Conservation (phyloP, 441 rosid genomes). For the Adansonia madagascariensis region DNA sequence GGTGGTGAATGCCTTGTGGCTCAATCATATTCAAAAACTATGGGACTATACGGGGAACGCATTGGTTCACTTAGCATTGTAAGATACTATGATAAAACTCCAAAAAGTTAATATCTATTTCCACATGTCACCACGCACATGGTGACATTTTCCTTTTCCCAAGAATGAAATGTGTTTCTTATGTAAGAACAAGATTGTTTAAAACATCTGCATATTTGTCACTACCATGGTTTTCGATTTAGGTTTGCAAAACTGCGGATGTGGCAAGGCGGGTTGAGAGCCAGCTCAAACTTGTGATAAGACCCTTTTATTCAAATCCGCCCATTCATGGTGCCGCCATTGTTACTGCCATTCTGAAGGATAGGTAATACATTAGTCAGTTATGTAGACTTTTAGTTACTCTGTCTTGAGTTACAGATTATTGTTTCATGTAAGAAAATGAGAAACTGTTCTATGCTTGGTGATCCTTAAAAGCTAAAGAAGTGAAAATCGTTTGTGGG, state of each 20-base stretch:
- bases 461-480: conserved; percentile 5
- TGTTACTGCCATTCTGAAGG: conserved; percentile 68
- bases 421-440: not conserved
- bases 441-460: not conserved
- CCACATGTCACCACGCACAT: not conserved
- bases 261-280: conserved; percentile 84
- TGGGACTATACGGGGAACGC: conserved; percentile 98
- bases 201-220: not conserved
- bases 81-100: conserved; percentile 35
- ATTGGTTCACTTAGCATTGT: conserved; percentile 97
- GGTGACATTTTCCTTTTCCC: not conserved
- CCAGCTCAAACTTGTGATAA: conserved; percentile 85
- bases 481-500: not conserved
- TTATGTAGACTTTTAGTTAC: not conserved
- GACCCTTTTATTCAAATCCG: conserved; percentile 95
- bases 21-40: conserved; percentile 93
- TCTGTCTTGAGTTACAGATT: not conserved
- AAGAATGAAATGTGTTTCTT: not conserved
- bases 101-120: not conserved
- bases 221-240: not conserved
- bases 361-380: conserved; percentile 44
- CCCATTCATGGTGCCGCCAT: conserved; percentile 96
- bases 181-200: conserved; percentile 2
- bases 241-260: conserved; percentile 92
- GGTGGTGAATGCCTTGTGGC: conserved; percentile 88